Conservation (phyloP, 768 basidiomycete genomes). For the Obba rivulosa region DNA sequence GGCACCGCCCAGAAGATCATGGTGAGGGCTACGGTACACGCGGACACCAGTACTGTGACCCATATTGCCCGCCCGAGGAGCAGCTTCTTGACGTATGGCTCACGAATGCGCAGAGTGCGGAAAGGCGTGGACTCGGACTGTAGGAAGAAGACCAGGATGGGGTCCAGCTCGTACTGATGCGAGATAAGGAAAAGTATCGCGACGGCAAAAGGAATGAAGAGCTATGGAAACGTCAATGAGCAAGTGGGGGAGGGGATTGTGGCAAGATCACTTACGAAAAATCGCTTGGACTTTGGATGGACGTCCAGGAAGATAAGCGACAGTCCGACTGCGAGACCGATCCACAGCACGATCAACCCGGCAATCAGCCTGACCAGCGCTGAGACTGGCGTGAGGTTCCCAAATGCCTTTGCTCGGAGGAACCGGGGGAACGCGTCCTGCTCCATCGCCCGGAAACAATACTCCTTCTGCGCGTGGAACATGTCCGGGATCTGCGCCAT, state of each 20-base stretch:
- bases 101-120: slow-evolving; percentile 85
- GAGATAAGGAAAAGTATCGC: slow-evolving; percentile 89
- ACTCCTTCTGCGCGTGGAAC: slow-evolving; percentile 96
- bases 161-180: slow-evolving; percentile 96
- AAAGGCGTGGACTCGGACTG: slow-evolving; percentile 97
- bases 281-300: slow-evolving; percentile 84
- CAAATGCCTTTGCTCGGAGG: slow-evolving; percentile 95
- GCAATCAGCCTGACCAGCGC: slow-evolving; percentile 80
- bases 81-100: slow-evolving; percentile 91
- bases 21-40: slow-evolving; percentile 74
- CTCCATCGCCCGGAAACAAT: slow-evolving; percentile 94
- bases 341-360: slow-evolving; percentile 87
- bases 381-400: slow-evolving; percentile 90
- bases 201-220: slow-evolving; percentile 90
- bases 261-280: slow-evolving; percentile 71
- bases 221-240: slow-evolving; percentile 38
- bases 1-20: slow-evolving; percentile 96
- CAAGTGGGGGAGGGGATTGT: background rate
- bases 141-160: slow-evolving; percentile 87
- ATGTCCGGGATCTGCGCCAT: slow-evolving; percentile 94
- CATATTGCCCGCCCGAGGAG: slow-evolving; percentile 87
- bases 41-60: slow-evolving; percentile 77
- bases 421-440: slow-evolving; percentile 94
- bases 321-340: slow-evolving; percentile 88
- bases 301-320: slow-evolving; percentile 92